Evolutionary conservation across 345 rosid genomes (phyloP).

Genomic region (Heritiera fomes): DNA sequence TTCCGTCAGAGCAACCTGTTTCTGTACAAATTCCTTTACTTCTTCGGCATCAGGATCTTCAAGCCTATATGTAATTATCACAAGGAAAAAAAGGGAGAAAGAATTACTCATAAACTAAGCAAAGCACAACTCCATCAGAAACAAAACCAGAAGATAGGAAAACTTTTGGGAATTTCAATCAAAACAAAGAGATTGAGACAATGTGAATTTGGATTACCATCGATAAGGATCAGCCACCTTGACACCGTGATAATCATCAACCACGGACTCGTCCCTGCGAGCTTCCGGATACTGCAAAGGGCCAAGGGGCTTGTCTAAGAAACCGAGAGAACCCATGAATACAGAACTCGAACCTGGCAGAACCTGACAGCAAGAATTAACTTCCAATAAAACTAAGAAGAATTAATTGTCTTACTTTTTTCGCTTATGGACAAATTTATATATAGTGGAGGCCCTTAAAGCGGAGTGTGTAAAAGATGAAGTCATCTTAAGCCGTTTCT

Average conservation of each 20-base stretch:
- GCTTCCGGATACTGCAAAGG: constrained; percentile 54
- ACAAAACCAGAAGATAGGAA: neutral
- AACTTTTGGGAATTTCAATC: neutral
- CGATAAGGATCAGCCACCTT: constrained; percentile 79
- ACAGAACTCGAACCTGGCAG: neutral
- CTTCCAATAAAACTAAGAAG: neutral
- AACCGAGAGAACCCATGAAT: constrained; percentile 66
- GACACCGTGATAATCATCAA: constrained; percentile 79
- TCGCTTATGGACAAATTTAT: neutral
- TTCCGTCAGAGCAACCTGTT: constrained; percentile 68
- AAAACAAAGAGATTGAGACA: constrained; percentile 3
- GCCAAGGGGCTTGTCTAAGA: constrained; percentile 25
- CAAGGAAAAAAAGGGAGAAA: neutral
- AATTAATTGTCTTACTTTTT: neutral
- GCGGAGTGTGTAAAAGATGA: constrained; percentile 22
- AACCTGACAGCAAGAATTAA: no score
- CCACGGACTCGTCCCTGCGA: constrained; percentile 71
- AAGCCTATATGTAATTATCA: constrained; percentile 46
- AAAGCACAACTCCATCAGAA: neutral
- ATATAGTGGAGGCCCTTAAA: neutral
- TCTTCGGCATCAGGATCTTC: constrained; percentile 90
- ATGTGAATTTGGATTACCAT: constrained; percentile 45
- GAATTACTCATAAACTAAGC: neutral
- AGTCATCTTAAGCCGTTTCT: constrained; percentile 22
- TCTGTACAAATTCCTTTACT: constrained; percentile 67